Base-by-base conservation (phyloP, 371 early-diverging fungal genomes). In the Mucor sp. region DNA sequence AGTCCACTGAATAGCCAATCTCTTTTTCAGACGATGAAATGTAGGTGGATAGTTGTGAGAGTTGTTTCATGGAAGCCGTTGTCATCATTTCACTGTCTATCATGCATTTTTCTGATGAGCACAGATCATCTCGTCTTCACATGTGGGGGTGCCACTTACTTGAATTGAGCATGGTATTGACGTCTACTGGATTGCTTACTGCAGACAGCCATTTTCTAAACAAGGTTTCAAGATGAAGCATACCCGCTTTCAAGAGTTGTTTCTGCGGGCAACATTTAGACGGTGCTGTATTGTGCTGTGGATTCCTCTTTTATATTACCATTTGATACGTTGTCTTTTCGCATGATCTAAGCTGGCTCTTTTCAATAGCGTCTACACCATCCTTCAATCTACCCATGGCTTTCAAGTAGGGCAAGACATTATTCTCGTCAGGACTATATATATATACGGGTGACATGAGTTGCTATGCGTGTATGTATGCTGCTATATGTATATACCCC, bases 1-100 rank as follows among this genome's bases (percentile, higher is more conserved):
- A 90, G 64, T 88, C 87, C 27, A 86, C 83, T n/a, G 80, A 69
- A 65, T 90, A 85, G 37, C 88, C 87, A 48, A 82, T 83, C 62
- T 89, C 88, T 12, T 75, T 75, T 62, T 85, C 86, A 17, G 87
- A 87, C 33, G 87, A 78, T 30, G 85, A 75, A 30, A 91, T 81
- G 58, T 90, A 89, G 0, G 86, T 88, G 0, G 89, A 87, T 48
- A 91, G 69, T 73, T 85, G 87, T 33, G 86, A 85, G 57, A 91
- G 74, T 59, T 87, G 80, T 58, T 76, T 80, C 57, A 80, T 68
- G 0, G 79, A 70, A 17, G 65, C 71, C 27, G 67, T 68, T 3
- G 74, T 60, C 75, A 69, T 71, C 33, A 75, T 19, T 32, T 72
- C 69, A 17, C 60, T 68, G 35, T 74, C 74, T 74, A 27, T 27